Base-by-base conservation (phyloP, 2,329 filamentous ascomycete species). In the Apiospora pterosperma region DNA sequence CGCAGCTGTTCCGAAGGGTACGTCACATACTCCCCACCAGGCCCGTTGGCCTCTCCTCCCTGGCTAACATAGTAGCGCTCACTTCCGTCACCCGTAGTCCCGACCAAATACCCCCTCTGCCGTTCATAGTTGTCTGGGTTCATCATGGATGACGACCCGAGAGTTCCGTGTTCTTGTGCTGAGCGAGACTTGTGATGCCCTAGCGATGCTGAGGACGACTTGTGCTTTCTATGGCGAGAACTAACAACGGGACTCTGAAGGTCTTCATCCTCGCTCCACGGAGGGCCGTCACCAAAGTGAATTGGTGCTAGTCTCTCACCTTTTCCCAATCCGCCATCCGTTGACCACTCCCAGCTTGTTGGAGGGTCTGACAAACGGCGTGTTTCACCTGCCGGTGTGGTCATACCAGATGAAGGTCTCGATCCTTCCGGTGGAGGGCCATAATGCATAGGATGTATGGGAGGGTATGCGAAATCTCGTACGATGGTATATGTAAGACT, bases 241-340 rank as follows among this genome's bases (percentile, higher is more conserved):
- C 91, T 92, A 16, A 94, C 92, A 21, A 97, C 92, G 0, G 94
- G 94, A 74, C 93, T 97, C 73, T 96, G 92, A 52, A 97, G 84
- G 77, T 98, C 96, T 71, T 98, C 93, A 73, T 98, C 94, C 79
- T 97, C 94, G 77, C 93, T 97, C 81, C 93, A 98, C 2, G 94
- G 95, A 25, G 94, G 94, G 0, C 94, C 94, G 74, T 96, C 93
- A 4, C 88, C 92, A 71, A 96, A 95, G 60, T 92, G 88, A 74
- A 96, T 93, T 23, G 92, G 91, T 11, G 92, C 90, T 19, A 96
- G 83, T 72, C 94, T 91, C 69, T 92, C 85, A 28, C 84, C 87
- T 63, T 85, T 89, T 69, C 83, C 85, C 67, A 86, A 84, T 38
- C 84, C 79, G 41, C 72, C 77, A 70, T 85, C 78, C 72, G 83